Evolutionary conservation across 345 rosid species (phyloP).

Genomic region (Lepidium aucheri): DNA sequence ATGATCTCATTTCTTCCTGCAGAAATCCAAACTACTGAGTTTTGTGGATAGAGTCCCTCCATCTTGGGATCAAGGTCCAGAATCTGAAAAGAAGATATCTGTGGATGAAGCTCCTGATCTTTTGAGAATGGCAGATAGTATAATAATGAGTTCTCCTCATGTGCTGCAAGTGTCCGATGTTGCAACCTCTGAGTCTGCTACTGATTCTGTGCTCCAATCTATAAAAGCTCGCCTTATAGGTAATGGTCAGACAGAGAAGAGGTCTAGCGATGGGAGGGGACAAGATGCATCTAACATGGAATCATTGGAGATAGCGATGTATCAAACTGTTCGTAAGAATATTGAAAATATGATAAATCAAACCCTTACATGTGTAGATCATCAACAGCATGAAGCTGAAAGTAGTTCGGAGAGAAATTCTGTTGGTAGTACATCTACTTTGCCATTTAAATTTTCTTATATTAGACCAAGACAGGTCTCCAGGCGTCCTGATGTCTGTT

Average conservation of each 20-base stretch:
- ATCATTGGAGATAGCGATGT: slow-evolving; percentile 59
- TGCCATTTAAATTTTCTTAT: slow-evolving; percentile 42
- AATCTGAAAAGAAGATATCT: slow-evolving; percentile 30
- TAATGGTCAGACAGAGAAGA: slow-evolving; percentile 32
- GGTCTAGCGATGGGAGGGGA: slow-evolving; percentile 37
- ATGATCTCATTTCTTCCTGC: slow-evolving; percentile 21
- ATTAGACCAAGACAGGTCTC: slow-evolving; percentile 46
- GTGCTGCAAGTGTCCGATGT: slow-evolving; percentile 38
- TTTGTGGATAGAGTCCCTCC: slow-evolving; percentile 62
- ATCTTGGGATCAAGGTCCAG: slow-evolving; percentile 54
- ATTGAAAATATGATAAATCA: slow-evolving; percentile 24
- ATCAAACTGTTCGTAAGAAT: slow-evolving; percentile 33
- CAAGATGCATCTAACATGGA: slow-evolving; percentile 33
- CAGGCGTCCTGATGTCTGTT: slow-evolving; percentile 29
- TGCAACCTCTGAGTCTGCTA: slow-evolving; percentile 35
- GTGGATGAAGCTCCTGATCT: slow-evolving; percentile 30
- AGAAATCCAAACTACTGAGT: slow-evolving; percentile 91
- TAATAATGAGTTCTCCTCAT: slow-evolving; percentile 34
- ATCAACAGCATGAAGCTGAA: slow-evolving; percentile 23
- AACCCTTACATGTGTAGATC: slow-evolving; percentile 23
- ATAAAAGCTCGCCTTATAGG: slow-evolving; percentile 45
- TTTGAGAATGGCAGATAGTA: slow-evolving; percentile 30
- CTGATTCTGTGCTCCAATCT: slow-evolving; percentile 44
- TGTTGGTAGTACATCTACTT: slow-evolving; percentile 36
- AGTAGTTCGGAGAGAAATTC: slow-evolving; percentile 23